phyloP scores from a whole-genome alignment of 1,284 basidiomycete genomes.

The Chondrostereum purpureum region DNA sequence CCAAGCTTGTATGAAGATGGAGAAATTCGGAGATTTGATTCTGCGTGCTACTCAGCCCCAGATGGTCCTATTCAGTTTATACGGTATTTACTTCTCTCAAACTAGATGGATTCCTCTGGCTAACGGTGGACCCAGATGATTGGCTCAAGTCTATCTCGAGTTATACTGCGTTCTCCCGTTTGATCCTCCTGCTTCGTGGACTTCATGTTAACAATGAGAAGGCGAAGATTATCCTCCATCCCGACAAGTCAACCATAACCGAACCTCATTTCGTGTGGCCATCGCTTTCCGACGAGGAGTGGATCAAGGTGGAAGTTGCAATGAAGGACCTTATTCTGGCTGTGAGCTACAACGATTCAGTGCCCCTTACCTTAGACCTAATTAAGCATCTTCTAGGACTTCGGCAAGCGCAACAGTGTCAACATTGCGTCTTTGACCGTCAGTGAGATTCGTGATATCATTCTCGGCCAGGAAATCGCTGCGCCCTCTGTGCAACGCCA shows the following conservation, averaged over 20 bases:
- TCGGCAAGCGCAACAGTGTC: conserved; percentile 98
- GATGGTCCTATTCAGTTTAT: conserved; percentile 98
- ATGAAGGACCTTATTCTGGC: conserved; percentile 91
- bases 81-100: conserved; percentile 45
- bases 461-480: conserved; percentile 95
- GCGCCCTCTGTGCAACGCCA: conserved; percentile 92
- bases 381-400: conserved; percentile 54
- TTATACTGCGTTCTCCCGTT: conserved; percentile 97
- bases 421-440: conserved; percentile 97
- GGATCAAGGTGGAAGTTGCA: conserved; percentile 99
- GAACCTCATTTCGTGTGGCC: conserved; percentile 99
- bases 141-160: conserved; percentile 99
- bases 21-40: conserved; percentile 98
- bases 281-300: conserved; percentile 89
- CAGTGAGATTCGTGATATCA: conserved; percentile 95
- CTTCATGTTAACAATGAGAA: conserved; percentile 99
- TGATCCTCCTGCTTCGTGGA: conserved; percentile 92
- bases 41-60: conserved; percentile 97
- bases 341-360: conserved; percentile 30
- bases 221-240: conserved; percentile 91
- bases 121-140: conserved; percentile 55
- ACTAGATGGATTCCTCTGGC: conserved; percentile 2
- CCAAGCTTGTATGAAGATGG: conserved; percentile 99
- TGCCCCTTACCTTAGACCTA: conserved; percentile 7
- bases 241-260: conserved; percentile 92